Evolutionary conservation across 139 green algal genomes (phyloP).

Genomic region (Dunaliella sp.): DNA sequence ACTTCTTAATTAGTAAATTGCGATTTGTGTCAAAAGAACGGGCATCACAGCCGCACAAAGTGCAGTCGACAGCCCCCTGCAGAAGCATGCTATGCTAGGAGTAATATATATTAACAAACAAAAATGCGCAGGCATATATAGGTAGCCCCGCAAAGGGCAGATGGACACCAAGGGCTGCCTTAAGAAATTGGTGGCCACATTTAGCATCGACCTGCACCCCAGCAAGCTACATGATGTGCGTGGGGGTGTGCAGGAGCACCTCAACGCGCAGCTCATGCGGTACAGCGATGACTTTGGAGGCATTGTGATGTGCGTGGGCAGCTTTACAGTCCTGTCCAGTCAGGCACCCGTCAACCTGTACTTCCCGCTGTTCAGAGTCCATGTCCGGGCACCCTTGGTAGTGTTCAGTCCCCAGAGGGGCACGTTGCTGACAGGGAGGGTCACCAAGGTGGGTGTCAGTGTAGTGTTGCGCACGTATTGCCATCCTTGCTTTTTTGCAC

Average conservation of each 20-base stretch:
- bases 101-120: too few species aligned
- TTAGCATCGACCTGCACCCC: neutral
- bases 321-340: neutral
- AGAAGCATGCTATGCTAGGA: too few species aligned
- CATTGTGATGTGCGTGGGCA: neutral
- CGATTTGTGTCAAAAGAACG: too few species aligned
- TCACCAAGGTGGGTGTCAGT: neutral
- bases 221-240: neutral
- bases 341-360: conserved; percentile 4
- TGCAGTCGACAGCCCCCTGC: too few species aligned
- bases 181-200: neutral
- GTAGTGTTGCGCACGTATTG: too few species aligned
- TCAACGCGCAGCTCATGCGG: neutral
- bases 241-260: neutral
- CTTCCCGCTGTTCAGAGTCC: conserved; percentile 5
- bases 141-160: too few species aligned
- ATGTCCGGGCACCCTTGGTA: neutral
- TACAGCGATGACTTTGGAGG: conserved; percentile 6
- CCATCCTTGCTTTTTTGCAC: too few species aligned
- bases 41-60: too few species aligned
- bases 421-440: neutral
- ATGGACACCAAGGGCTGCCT: too few species aligned
- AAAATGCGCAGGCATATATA: too few species aligned
- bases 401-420: neutral
- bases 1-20: too few species aligned